Percentiles rank a stretch among this genome's conserved stretches.
phyloP scores from a whole-genome alignment of 352 stramenopile genomes.

The Phytopythium sindhum region DNA sequence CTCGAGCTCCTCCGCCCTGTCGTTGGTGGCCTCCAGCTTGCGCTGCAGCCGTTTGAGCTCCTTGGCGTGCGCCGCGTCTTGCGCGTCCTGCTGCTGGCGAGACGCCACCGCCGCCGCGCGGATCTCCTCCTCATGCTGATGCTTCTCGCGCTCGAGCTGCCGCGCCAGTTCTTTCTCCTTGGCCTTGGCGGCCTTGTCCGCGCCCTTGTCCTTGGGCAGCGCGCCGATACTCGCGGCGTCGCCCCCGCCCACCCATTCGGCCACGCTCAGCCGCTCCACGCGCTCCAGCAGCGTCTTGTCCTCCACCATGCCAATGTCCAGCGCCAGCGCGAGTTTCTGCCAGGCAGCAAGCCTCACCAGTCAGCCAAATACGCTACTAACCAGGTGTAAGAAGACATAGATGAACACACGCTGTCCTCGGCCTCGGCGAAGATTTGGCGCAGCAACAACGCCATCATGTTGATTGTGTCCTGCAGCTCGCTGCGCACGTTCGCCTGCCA shows the following conservation, averaged over 20 bases:
- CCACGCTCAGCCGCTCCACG: constrained; percentile 73
- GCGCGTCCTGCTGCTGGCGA: constrained; percentile 40
- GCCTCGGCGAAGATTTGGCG: constrained; percentile 75
- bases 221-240: constrained; percentile 19
- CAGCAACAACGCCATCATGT: constrained; percentile 84
- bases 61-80: constrained; percentile 45
- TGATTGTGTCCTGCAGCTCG: constrained; percentile 81
- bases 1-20: constrained; percentile 56
- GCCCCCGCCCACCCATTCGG: constrained; percentile 56
- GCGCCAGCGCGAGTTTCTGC: constrained; percentile 55
- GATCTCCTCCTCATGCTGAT: constrained; percentile 62
- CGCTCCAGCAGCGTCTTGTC: constrained; percentile 68
- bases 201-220: constrained; percentile 14
- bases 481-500: constrained; percentile 64
- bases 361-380: neutral
- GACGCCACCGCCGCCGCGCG: constrained; percentile 44
- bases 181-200: constrained; percentile 28
- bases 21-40: constrained; percentile 49
- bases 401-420: constrained; percentile 46
- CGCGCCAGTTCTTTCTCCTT: constrained; percentile 25
- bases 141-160: constrained; percentile 32
- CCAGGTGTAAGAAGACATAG: neutral
- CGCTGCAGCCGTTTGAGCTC: constrained; percentile 51
- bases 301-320: constrained; percentile 76
- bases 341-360: neutral